A percentile compares a stretch with the other conserved stretches of the same genome.
Conservation (phyloP, 1,284 basidiomycete species). For the Ganoderma meredithae region DNA sequence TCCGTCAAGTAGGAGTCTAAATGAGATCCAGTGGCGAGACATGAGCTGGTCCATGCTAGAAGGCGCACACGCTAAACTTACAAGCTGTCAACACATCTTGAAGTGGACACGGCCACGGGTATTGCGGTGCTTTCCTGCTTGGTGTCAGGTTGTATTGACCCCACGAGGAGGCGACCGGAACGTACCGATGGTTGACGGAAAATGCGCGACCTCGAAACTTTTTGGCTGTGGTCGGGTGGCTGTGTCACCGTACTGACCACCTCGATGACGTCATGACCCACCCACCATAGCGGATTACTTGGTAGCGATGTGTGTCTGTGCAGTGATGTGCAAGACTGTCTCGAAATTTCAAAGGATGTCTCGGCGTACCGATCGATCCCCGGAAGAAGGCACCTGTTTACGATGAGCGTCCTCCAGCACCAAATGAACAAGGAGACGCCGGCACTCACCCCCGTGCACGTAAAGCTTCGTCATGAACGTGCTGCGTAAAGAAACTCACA, state of each 20-base stretch:
- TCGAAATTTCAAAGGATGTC: background rate
- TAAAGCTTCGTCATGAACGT: conserved; percentile 57
- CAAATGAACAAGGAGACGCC: background rate
- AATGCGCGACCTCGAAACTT: conserved; percentile 79
- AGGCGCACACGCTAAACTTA: conserved; percentile 37
- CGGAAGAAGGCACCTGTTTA: conserved; percentile 66
- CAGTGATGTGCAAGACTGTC: background rate
- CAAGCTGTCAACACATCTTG: conserved; percentile 84
- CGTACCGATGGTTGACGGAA: conserved; percentile 62
- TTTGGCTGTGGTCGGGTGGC: conserved; percentile 52
- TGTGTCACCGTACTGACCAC: background rate
- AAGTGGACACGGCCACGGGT: conserved; percentile 88
- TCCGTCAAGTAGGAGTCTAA: conserved; percentile 82
- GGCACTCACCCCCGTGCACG: conserved; percentile 68
- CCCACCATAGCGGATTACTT: conserved; percentile 65
- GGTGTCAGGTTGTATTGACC: conserved; percentile 27
- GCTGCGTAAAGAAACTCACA: background rate
- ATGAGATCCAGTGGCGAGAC: background rate
- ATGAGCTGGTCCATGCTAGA: background rate
- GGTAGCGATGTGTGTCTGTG: conserved; percentile 76
- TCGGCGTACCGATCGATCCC: conserved; percentile 65
- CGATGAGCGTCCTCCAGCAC: background rate
- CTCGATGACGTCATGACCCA: background rate
- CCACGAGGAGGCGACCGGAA: conserved; percentile 1
- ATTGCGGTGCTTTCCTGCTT: conserved; percentile 78